Evolutionary conservation across 495 filamentous ascomycete species (phyloP).

Genomic region (Lasiosphaeria hispida): DNA sequence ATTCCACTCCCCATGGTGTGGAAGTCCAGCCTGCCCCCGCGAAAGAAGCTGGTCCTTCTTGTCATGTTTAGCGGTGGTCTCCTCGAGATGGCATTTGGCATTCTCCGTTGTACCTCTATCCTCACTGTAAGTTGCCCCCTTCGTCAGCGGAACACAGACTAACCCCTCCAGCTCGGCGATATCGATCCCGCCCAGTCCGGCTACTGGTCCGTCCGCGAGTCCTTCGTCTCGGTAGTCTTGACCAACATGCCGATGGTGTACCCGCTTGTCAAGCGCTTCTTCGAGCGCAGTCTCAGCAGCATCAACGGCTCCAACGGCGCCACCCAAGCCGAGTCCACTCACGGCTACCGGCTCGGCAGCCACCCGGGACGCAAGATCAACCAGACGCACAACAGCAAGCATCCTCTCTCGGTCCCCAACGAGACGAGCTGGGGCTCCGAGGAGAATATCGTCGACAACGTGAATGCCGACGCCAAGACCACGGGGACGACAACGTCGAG

Average conservation of each 20-base stretch:
- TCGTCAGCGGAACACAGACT: neutral
- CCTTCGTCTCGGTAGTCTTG: conserved; percentile 59
- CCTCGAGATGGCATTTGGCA: conserved; percentile 58
- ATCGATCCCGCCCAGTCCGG: conserved; percentile 52
- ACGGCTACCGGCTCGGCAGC: conserved; percentile 26
- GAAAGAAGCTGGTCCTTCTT: conserved; percentile 53
- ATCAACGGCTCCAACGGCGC: conserved; percentile 7
- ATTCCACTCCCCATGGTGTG: conserved; percentile 58
- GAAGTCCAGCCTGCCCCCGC: conserved; percentile 48
- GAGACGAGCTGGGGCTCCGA: conserved; percentile 41
- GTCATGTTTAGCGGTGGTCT: conserved; percentile 59
- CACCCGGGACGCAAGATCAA: conserved; percentile 14
- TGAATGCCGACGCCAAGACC: neutral
- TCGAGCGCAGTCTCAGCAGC: conserved; percentile 31
- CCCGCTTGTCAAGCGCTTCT: conserved; percentile 37
- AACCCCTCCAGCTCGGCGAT: conserved; percentile 32
- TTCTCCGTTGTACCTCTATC: conserved; percentile 58
- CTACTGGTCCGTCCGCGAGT: conserved; percentile 62
- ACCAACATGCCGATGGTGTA: conserved; percentile 62
- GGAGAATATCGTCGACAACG: conserved; percentile 37
- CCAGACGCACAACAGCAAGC: conserved; percentile 36
- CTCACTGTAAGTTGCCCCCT: conserved; percentile 44
- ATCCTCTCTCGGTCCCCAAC: conserved; percentile 40
- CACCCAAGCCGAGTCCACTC: conserved; percentile 9
- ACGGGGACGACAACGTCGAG: neutral